Percentiles rank a stretch among this genome's conserved stretches.
Evolutionary conservation across 1,284 basidiomycete genomes (phyloP).

Genomic region (Tilletia indica): DNA sequence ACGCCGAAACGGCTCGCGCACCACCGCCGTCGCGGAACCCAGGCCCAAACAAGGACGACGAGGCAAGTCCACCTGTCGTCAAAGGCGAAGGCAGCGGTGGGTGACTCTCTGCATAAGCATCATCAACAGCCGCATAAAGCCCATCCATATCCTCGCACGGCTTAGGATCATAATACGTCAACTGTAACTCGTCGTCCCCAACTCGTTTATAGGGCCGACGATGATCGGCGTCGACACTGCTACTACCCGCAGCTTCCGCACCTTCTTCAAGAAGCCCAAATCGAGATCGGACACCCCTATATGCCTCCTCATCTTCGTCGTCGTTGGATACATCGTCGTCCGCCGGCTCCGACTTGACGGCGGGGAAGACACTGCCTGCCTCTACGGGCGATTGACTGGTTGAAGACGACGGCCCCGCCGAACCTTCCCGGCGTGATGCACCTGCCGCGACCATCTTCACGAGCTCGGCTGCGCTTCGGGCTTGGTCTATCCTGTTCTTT

Average conservation of each 20-base stretch:
- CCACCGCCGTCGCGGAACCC: neutral
- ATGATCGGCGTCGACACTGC: neutral
- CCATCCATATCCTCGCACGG: constrained; percentile 13
- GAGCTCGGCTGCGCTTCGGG: neutral
- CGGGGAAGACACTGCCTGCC: too few relatives aligned
- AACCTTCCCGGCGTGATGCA: neutral
- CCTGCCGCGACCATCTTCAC: neutral
- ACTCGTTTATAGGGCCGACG: constrained; percentile 1
- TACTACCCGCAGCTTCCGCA: too few relatives aligned
- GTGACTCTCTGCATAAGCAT: neutral
- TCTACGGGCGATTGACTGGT: neutral
- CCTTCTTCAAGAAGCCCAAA: too few relatives aligned
- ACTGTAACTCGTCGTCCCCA: constrained; percentile 9
- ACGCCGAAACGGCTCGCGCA: neutral
- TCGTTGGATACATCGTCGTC: constrained; percentile 3
- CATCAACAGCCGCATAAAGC: constrained; percentile 2
- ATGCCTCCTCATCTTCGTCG: neutral
- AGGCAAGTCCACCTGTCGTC: neutral
- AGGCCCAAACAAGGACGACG: neutral
- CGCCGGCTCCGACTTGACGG: too few relatives aligned
- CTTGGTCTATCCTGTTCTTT: constrained; percentile 1
- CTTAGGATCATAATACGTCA: constrained; percentile 8
- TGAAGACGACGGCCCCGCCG: neutral
- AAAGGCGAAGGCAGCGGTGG: neutral
- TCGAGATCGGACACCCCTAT: too few relatives aligned